phyloP scores from a whole-genome alignment of 768 basidiomycete species.

The Russula foetens region DNA sequence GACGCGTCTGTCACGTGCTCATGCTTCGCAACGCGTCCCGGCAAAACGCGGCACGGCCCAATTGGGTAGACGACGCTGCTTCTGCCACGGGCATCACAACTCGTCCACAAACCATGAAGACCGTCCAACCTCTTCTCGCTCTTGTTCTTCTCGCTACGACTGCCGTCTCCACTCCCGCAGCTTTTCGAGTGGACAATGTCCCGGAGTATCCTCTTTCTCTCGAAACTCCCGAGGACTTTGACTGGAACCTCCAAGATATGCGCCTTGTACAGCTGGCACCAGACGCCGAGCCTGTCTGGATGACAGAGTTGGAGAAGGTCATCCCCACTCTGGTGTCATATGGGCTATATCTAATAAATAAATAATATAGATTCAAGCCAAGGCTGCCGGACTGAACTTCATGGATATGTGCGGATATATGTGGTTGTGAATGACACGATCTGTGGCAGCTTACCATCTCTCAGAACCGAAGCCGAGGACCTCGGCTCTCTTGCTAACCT shows the following conservation, averaged over 20 bases:
- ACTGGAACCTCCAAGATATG: conserved; percentile 60
- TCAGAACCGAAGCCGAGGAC: conserved; percentile 17
- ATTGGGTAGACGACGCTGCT: no score
- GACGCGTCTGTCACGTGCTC: conserved; percentile 2
- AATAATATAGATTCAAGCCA: conserved; percentile 72
- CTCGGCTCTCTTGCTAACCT: conserved; percentile 2
- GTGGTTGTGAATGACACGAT: not conserved
- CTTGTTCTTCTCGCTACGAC: conserved; percentile 4
- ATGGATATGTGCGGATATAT: conserved; percentile 68
- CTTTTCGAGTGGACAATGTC: conserved; percentile 6
- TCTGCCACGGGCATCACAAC: not conserved
- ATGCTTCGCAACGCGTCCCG: not conserved
- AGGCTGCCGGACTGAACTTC: conserved; percentile 71
- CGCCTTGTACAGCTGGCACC: conserved; percentile 67
- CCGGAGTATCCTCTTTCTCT: not conserved
- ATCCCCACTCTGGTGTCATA: conserved; percentile 1
- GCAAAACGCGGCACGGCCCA: not conserved
- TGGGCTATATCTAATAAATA: not conserved
- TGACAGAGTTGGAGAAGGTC: conserved; percentile 89
- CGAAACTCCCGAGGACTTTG: conserved; percentile 26
- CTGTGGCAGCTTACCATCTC: conserved; percentile 7
- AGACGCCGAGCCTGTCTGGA: conserved; percentile 62
- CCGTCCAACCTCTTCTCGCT: not conserved
- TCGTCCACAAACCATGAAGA: conserved; percentile 7
- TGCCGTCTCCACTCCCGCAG: not conserved